Evolutionary conservation across 768 basidiomycete genomes (phyloP), one percentile per base, ranked within the genome.

Genomic region (Sporobolomyces roseus): DNA sequence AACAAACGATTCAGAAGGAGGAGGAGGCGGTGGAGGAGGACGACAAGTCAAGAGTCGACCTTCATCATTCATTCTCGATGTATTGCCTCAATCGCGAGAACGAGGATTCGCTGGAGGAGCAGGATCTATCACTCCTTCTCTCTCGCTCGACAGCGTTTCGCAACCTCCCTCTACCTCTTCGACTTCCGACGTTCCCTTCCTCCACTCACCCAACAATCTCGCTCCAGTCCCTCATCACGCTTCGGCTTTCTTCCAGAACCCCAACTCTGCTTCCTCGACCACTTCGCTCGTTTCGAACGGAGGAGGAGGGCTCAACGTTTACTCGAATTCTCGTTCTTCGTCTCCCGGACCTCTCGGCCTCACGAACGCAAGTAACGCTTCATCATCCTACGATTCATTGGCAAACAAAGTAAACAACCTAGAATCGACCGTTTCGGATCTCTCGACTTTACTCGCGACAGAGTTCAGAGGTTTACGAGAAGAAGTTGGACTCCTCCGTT

Each of bases 401-500:
- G 29, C 71, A 4, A 33, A 3, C 29, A 84, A 61, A 82, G 87
- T 63, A 83, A 84, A 10, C 45, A 41, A 50, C 6, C 65, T 68
- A 61, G 67, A 68, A 55, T 30, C 69, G 30, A 65, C 48, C 55
- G 71, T 72, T 16, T 27, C 63, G 32, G 63, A 61, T 35, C 55
- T 72, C 23, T 68, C 66, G 21, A 33, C 32, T 33, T 48, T 68
- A 8, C 35, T 74, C 32, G 38, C 49, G 5, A 63, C 45, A 59
- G 64, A 66, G 46, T 50, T 67, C 36, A 64, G 49, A 52, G 30
- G 25, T 32, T 56, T 64, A 0, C 63, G 66, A 19, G 68, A 66
- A 13, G 71, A 69, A 85, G 83, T 73, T 85, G 89, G 75, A 85
- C 87, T 32, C 87, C 88, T 49, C 10, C 63, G 71, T 30, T 51